A percentile compares a stretch with the other conserved stretches of the same genome.
Evolutionary conservation across 2,329 filamentous ascomycete genomes (phyloP).

Genomic region (Aureobasidium sp.): DNA sequence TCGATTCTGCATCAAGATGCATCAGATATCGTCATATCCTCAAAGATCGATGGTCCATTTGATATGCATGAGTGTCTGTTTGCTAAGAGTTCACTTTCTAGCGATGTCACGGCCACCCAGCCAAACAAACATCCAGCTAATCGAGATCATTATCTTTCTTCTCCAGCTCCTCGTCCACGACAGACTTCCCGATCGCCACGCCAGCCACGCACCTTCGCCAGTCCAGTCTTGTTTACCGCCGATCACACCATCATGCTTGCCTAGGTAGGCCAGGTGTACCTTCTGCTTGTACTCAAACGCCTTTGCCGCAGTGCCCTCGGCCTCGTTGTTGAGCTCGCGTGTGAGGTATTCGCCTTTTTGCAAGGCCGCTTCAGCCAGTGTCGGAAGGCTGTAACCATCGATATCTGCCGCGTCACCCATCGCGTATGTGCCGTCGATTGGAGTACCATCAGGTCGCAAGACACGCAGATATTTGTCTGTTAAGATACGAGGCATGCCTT

Average conservation of each 20-base stretch:
- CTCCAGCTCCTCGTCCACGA: slow-evolving; percentile 28
- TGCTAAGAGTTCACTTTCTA: slow-evolving; percentile 19
- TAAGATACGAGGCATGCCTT: slow-evolving; percentile 30
- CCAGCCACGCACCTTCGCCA: slow-evolving; percentile 37
- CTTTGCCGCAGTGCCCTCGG: slow-evolving; percentile 10
- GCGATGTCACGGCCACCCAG: slow-evolving; percentile 27
- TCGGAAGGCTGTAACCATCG: slow-evolving; percentile 31
- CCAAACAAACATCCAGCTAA: slow-evolving; percentile 25
- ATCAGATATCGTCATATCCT: neutral
- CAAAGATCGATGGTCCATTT: neutral
- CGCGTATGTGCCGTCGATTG: slow-evolving; percentile 28
- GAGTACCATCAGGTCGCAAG: slow-evolving; percentile 22
- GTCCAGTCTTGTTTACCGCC: slow-evolving; percentile 36
- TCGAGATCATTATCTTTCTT: slow-evolving; percentile 26
- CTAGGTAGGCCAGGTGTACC: slow-evolving; percentile 36
- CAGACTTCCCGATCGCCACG: slow-evolving; percentile 35
- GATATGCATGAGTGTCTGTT: neutral
- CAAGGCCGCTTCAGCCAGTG: slow-evolving; percentile 33
- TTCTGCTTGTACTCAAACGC: slow-evolving; percentile 36
- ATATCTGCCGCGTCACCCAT: slow-evolving; percentile 36
- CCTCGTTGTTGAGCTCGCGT: slow-evolving; percentile 24
- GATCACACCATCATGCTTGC: slow-evolving; percentile 37
- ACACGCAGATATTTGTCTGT: slow-evolving; percentile 31
- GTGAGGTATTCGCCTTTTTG: slow-evolving; percentile 35
- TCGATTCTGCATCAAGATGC: neutral